A percentile compares a stretch with the other conserved stretches of the same genome.
These are phyloP conservation scores for Dioscorea cayenensis DNA, from an alignment of 116 monocot species.

Conservation along the genomic window DNA sequence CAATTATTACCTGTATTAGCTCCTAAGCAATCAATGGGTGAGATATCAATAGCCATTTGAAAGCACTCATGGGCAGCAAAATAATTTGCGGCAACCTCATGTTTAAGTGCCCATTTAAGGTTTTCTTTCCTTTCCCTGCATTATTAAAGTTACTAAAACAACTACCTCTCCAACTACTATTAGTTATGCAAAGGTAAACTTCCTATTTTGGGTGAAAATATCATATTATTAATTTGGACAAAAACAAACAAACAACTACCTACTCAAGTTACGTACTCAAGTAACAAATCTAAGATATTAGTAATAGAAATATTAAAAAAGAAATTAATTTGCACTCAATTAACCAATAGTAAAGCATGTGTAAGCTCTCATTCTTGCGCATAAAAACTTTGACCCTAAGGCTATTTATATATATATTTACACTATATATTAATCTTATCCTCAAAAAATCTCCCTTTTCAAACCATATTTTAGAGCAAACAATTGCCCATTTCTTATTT, in stretches of 20 bases:
- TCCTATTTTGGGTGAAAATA: not conserved
- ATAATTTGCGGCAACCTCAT: slow-evolving; percentile 79
- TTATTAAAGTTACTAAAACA: not conserved
- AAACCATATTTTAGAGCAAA: too few relatives aligned
- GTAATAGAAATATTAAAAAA: too few relatives aligned
- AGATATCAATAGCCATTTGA: slow-evolving; percentile 96
- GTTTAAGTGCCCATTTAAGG: slow-evolving; percentile 76
- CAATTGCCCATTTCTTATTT: too few relatives aligned
- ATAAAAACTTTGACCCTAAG: too few relatives aligned
- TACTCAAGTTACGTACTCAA: not conserved
- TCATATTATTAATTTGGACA: not conserved
- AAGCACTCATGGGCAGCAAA: slow-evolving; percentile 85
- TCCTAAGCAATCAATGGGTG: slow-evolving; percentile 79
- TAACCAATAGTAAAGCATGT: too few relatives aligned
- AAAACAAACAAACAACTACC: not conserved
- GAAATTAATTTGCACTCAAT: too few relatives aligned
- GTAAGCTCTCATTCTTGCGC: too few relatives aligned
- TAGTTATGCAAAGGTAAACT: not conserved
- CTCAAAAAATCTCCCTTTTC: too few relatives aligned
- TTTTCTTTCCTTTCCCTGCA: slow-evolving; percentile 87
- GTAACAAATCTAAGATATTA: too few relatives aligned
- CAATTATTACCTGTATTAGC: slow-evolving; percentile 60
- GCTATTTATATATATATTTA: too few relatives aligned
- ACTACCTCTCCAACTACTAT: not conserved
- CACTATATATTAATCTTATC: too few relatives aligned